Evolutionary conservation across 2,329 filamentous ascomycete species (phyloP).

Genomic region (Mycogone perniciosa): DNA sequence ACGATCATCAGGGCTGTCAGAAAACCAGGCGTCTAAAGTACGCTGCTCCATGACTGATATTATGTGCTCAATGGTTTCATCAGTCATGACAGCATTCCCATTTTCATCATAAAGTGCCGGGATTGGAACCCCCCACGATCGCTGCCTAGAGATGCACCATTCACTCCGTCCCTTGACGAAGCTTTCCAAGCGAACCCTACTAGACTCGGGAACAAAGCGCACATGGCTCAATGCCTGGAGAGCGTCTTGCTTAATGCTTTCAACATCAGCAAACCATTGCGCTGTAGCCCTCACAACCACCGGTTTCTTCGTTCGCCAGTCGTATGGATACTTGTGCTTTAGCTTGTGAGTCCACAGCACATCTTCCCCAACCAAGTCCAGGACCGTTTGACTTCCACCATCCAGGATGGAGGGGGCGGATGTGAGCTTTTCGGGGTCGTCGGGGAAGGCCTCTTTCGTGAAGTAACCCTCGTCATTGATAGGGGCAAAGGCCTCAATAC

Average conservation of each 20-base stretch:
- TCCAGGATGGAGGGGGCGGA: constrained; percentile 64
- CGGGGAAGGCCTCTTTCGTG: constrained; percentile 70
- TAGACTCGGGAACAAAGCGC: constrained; percentile 69
- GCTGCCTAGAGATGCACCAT: constrained; percentile 96
- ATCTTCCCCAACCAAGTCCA: constrained; percentile 59
- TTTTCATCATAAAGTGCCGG: constrained; percentile 74
- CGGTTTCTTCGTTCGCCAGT: constrained; percentile 93
- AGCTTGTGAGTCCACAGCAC: constrained; percentile 67
- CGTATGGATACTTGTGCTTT: constrained; percentile 92
- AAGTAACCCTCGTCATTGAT: constrained; percentile 78
- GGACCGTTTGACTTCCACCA: constrained; percentile 61
- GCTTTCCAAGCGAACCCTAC: constrained; percentile 68
- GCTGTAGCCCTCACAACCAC: constrained; percentile 88
- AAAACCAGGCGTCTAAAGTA: constrained; percentile 93
- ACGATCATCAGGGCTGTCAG: constrained; percentile 66
- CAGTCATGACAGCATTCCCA: constrained; percentile 71
- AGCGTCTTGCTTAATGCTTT: constrained; percentile 68
- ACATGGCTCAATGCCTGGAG: constrained; percentile 65
- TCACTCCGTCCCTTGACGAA: constrained; percentile 85
- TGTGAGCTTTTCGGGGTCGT: constrained; percentile 57
- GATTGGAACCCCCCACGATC: constrained; percentile 95
- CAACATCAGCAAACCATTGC: constrained; percentile 97
- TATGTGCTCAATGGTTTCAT: constrained; percentile 76
- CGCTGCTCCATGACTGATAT: constrained; percentile 69
- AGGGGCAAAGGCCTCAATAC: constrained; percentile 71